A percentile compares a stretch with the other conserved stretches of the same genome.
phyloP scores from a whole-genome alignment of 768 basidiomycete species.

The Rhodosporidiobolus sp. region DNA sequence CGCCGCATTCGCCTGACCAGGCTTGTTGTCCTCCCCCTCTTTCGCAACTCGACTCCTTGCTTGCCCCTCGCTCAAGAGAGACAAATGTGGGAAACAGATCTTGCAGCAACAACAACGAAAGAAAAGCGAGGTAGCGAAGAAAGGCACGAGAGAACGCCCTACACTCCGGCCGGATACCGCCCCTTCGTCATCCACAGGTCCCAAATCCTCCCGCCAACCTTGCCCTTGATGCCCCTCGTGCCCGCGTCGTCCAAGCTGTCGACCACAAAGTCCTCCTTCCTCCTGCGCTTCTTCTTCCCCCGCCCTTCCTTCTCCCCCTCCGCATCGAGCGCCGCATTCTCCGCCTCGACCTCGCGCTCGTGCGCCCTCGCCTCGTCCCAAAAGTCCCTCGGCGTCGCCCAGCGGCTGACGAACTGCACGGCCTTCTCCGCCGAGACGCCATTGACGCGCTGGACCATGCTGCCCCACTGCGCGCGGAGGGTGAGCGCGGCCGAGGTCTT shows the following conservation, averaged over 20 bases:
- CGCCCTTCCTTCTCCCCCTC: not conserved
- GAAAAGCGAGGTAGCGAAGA: not conserved
- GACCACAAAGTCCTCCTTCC: constrained; percentile 29
- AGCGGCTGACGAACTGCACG: constrained; percentile 47
- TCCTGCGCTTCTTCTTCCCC: constrained; percentile 27
- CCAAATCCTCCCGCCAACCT: constrained; percentile 24
- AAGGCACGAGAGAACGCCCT: not conserved
- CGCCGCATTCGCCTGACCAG: no score
- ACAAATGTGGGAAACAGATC: not conserved
- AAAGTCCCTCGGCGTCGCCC: constrained; percentile 45
- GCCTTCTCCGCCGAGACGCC: constrained; percentile 51
- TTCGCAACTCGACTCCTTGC: not conserved
- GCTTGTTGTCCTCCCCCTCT: no score
- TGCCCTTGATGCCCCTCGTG: constrained; percentile 32
- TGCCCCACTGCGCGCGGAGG: constrained; percentile 45
- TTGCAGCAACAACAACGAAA: not conserved
- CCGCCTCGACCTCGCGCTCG: constrained; percentile 17
- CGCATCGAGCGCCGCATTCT: constrained; percentile 8
- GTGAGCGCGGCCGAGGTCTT: constrained; percentile 47
- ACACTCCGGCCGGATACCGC: not conserved
- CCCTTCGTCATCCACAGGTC: constrained; percentile 22
- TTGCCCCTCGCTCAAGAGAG: not conserved
- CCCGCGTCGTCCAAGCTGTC: constrained; percentile 6
- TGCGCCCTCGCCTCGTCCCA: constrained; percentile 8
- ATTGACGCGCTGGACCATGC: constrained; percentile 50